Evolutionary conservation across 768 basidiomycete species (phyloP), one percentile per base, ranked within the genome.

Genomic region (Calocera viscosa): DNA sequence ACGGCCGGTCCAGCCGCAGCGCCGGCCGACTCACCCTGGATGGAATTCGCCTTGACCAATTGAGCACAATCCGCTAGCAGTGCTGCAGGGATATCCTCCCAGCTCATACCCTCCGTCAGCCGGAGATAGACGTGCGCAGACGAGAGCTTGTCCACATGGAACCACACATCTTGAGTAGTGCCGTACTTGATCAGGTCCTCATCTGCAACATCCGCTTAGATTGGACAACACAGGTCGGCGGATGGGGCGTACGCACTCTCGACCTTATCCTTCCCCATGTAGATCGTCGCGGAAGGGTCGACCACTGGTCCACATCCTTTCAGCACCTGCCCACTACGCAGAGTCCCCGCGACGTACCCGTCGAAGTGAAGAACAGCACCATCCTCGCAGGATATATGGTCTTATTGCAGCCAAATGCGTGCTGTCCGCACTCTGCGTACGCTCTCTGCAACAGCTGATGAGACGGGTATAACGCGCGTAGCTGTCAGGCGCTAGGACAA

Each of bases 111-210:
- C 1, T 84, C 83, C 0, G 90, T 83, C 81, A 97, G 85, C 35
- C 94, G 88, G n/a, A 98, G 80, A 75, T 98, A 98, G 41, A 98
- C 94, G 75, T 97, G 93, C 0, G 94, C 94, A 1, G 94, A 96
- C 0, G 92, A 95, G 32, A 98, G 85, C 75, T 94, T 95, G 80
- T 98, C 96, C 69, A 99, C 96, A 76, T 98, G 96, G 70, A 98
- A 96, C 78, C 80, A 81, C 39, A 80, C 70, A 69, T 80, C 79
- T 7, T 74, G 70, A 10, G 75, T 73, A 24, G 70, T 70, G 10
- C 77, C 94, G 72, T 92, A 96, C 76, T 86, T 90, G 72, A 98
- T 92, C 64, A 98, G 78, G 63, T 96, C 94, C 75, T 98, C 95
- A 78, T 99, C 95, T 98, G 75, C 68, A 68, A 12, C 24, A 33